These are phyloP conservation scores for Pezicula radicicola DNA, from an alignment of 2,329 filamentous ascomycete genomes.

Conservation along the genomic window DNA sequence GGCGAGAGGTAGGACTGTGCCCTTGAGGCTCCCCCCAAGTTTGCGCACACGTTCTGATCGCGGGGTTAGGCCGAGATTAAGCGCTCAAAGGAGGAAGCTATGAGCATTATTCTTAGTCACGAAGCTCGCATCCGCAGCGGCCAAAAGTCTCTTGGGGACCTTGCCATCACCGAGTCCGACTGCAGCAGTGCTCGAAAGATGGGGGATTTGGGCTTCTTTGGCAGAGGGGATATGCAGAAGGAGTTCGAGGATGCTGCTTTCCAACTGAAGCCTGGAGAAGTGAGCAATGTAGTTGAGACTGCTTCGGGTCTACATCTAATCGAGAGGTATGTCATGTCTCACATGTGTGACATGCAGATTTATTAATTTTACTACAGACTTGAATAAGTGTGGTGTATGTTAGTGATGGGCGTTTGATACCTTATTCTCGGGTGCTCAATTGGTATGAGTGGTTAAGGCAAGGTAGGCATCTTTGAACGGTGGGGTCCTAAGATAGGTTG, in stretches of 20 bases:
- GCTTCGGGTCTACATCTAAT: constrained; percentile 95
- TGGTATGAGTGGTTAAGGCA: neutral
- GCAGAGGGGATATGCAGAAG: constrained; percentile 94
- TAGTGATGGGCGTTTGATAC: neutral
- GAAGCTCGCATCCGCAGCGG: constrained; percentile 74
- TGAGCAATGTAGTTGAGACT: constrained; percentile 86
- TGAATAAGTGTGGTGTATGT: constrained; percentile 4
- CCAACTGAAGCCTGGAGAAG: constrained; percentile 78
- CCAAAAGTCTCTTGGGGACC: constrained; percentile 68
- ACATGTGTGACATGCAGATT: constrained; percentile 7
- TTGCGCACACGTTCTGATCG: neutral
- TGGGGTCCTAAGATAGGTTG: constrained; percentile 4
- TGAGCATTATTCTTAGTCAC: constrained; percentile 70
- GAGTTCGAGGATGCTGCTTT: constrained; percentile 98
- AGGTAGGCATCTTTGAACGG: constrained; percentile 5
- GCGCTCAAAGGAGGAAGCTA: constrained; percentile 82
- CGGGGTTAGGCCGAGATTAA: constrained; percentile 68
- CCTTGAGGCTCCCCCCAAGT: constrained; percentile 6
- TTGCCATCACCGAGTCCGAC: constrained; percentile 87
- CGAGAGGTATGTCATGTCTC: constrained; percentile 61
- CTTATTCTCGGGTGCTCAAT: neutral
- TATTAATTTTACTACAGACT: constrained; percentile 6
- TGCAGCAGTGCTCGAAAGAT: constrained; percentile 93
- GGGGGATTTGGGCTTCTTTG: constrained; percentile 94
- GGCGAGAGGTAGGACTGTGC: constrained; percentile 63